phyloP scores from a whole-genome alignment of 1,139 yeast species.

The Scheffersomyces insectosa region DNA sequence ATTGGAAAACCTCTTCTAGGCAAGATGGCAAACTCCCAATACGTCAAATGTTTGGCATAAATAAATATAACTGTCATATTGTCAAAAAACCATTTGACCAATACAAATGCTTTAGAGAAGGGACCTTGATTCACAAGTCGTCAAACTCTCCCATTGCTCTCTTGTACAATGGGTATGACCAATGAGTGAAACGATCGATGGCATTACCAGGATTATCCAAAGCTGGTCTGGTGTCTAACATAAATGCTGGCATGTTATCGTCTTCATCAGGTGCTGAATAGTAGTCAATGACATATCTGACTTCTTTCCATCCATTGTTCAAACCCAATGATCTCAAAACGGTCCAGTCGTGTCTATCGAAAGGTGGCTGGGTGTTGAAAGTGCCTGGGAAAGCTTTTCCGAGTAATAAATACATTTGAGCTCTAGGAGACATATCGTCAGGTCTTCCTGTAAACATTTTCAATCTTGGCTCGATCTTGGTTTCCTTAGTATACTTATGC shows the following conservation, averaged over 20 bases:
- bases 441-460: conserved; percentile 92
- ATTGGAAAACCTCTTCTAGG: no score
- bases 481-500: conserved; percentile 48
- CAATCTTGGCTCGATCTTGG: conserved; percentile 69
- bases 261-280: conserved; percentile 88
- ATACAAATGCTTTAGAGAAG: no score
- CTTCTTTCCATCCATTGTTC: conserved; percentile 52
- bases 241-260: conserved; percentile 86
- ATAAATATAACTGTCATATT: no score
- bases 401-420: conserved; percentile 64
- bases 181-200: conserved; percentile 61
- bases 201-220: conserved; percentile 68
- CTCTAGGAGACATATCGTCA: conserved; percentile 84
- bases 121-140: conserved; percentile 3
- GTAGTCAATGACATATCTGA: conserved; percentile 90
- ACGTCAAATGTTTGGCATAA: no score
- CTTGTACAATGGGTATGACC: conserved; percentile 46
- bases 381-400: conserved; percentile 72
- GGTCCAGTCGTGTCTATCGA: conserved; percentile 99
- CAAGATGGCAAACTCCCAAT: no score
- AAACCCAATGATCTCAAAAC: conserved; percentile 68
- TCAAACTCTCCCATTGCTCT: conserved; percentile 48
- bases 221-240: conserved; percentile 94
- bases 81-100: no score
- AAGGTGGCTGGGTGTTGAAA: conserved; percentile 82